A percentile compares a stretch with the other conserved stretches of the same genome.
Evolutionary conservation across 768 basidiomycete species (phyloP).

Genomic region (Mycena maculata): DNA sequence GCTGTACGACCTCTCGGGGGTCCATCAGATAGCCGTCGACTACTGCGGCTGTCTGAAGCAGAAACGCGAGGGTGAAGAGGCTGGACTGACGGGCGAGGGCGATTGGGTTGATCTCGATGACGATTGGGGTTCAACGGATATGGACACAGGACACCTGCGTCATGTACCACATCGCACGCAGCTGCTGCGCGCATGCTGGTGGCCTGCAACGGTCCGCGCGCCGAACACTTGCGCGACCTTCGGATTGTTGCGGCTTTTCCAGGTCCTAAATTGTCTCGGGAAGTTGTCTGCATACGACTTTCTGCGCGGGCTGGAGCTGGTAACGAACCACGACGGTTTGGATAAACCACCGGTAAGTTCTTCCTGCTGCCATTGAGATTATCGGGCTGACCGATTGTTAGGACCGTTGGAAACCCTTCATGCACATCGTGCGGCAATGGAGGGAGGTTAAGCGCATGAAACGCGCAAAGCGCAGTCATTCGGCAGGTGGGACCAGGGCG

Average conservation of each 20-base stretch:
- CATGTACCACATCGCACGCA: no score
- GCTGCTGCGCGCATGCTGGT: no score
- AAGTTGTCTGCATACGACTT: background rate
- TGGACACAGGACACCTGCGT: no score
- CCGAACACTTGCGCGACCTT: no score
- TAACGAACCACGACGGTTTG: background rate
- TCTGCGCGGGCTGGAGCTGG: background rate
- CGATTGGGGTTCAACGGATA: no score
- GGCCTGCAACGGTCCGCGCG: no score
- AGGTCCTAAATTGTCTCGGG: background rate
- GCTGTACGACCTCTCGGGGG: conserved; percentile 17
- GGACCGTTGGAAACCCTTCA: background rate
- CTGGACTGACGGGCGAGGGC: no score
- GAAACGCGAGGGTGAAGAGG: no score
- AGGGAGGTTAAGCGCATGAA: background rate
- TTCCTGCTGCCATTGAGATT: background rate
- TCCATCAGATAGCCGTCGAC: conserved; percentile 26
- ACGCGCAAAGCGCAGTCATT: background rate
- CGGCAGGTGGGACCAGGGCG: background rate
- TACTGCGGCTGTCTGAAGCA: conserved; percentile 23
- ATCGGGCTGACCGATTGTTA: background rate
- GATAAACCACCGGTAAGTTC: background rate
- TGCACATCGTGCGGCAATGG: background rate
- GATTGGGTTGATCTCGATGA: no score
- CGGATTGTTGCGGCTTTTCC: background rate